phyloP scores from a whole-genome alignment of 148 eudicot genomes.

The Rhododendron vialii region DNA sequence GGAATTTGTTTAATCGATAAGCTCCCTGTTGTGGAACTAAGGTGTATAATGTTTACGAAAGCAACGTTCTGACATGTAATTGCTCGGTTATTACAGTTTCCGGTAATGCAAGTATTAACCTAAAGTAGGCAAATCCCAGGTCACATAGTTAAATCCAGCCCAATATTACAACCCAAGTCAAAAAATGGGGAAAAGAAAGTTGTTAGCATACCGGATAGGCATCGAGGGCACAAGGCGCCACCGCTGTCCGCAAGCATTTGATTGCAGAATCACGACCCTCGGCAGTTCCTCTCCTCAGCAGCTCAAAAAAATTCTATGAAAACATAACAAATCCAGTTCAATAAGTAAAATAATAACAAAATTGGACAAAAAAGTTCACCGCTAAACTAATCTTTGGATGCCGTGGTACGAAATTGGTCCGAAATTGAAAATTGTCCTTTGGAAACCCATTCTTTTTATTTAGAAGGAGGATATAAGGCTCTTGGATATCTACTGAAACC shows the following conservation, averaged over 20 bases:
- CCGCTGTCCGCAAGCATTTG: slow-evolving; percentile 56
- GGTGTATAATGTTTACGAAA: background rate
- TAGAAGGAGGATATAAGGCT: no score
- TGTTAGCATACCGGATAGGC: slow-evolving; percentile 75
- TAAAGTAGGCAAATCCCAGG: background rate
- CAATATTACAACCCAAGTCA: background rate
- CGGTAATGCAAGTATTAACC: background rate
- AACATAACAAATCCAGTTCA: background rate
- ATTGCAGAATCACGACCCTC: slow-evolving; percentile 77
- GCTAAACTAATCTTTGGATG: background rate
- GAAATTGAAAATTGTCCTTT: no score
- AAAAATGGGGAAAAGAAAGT: background rate
- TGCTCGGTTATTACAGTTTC: background rate
- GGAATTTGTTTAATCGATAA: background rate
- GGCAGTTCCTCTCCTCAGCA: slow-evolving; percentile 72
- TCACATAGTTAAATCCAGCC: background rate
- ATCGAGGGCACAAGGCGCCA: slow-evolving; percentile 92
- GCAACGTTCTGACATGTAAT: background rate
- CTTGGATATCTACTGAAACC: no score
- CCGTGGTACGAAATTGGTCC: no score
- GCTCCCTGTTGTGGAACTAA: background rate
- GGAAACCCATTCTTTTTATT: no score
- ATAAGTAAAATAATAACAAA: background rate
- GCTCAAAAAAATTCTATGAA: slow-evolving; percentile 82
- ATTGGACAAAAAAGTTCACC: background rate